Percentiles rank a stretch among this genome's conserved stretches.
phyloP scores from a whole-genome alignment of 1,284 basidiomycete species.

The Rhizopogon parksii region DNA sequence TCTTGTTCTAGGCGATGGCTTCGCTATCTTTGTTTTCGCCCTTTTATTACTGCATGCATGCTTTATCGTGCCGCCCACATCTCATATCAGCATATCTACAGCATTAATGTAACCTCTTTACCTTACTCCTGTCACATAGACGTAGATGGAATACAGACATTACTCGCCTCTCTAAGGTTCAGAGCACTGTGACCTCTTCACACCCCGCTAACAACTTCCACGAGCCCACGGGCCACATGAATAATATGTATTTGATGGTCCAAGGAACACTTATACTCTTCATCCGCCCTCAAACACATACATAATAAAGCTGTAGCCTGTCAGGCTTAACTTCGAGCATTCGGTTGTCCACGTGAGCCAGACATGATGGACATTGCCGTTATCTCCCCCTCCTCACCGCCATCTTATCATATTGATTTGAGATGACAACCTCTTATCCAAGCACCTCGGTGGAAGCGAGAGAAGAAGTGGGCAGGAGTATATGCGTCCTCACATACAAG shows the following conservation, averaged over 20 bases:
- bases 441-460: conserved; percentile 41
- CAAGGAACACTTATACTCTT: no score
- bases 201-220: no score
- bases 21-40: conserved; percentile 7
- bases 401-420: no score
- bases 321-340: no score
- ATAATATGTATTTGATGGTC: no score
- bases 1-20: neutral
- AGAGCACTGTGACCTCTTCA: no score
- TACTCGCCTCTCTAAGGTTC: neutral
- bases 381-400: neutral
- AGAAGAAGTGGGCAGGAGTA: conserved; percentile 40
- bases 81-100: conserved; percentile 12
- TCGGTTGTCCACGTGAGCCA: neutral
- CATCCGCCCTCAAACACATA: no score
- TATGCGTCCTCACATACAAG: conserved; percentile 55
- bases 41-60: neutral
- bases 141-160: neutral
- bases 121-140: conserved; percentile 5
- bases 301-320: no score
- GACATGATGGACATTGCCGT: no score
- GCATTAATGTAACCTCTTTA: conserved; percentile 20
- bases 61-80: conserved; percentile 1
- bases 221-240: no score
- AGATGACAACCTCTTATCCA: conserved; percentile 19